These are phyloP conservation scores for Escovopsis sp. DNA, from an alignment of 2,329 filamentous ascomycete species.

Conservation along the genomic window DNA sequence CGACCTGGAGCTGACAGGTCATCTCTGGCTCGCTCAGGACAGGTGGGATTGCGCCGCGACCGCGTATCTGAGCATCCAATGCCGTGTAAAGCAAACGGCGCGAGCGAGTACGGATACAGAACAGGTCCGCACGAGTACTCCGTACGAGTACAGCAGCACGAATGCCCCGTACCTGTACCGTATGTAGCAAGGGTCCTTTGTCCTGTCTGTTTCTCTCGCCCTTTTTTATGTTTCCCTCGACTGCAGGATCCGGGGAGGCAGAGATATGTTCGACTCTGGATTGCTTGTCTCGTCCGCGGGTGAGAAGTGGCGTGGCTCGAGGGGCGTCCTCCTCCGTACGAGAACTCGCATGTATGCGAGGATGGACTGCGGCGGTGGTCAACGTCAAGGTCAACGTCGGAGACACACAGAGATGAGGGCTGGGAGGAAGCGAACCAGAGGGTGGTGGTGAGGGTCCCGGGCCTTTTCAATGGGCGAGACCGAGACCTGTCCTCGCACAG, in stretches of 20 bases:
- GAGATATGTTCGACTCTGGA: neutral
- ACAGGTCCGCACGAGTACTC: too few species aligned
- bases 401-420: slow-evolving; percentile 12
- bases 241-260: too few species aligned
- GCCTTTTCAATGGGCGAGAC: slow-evolving; percentile 24
- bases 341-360: too few species aligned
- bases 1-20: neutral
- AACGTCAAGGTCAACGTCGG: too few species aligned
- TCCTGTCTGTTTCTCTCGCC: neutral
- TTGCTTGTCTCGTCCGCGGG: neutral
- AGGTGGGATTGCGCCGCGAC: too few species aligned
- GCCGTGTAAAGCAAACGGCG: too few species aligned
- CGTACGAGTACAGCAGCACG: too few species aligned
- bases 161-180: too few species aligned
- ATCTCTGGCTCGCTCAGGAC: neutral
- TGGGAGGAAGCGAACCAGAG: slow-evolving; percentile 14
- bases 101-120: too few species aligned
- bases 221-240: too few species aligned
- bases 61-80: too few species aligned
- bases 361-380: neutral
- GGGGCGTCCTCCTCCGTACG: too few species aligned
- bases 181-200: neutral
- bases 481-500: neutral
- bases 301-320: neutral
- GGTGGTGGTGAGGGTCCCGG: slow-evolving; percentile 21